These are phyloP conservation scores for Babesia divergens DNA, from an alignment of 169 alveolate genomes.

Conservation along the genomic window DNA sequence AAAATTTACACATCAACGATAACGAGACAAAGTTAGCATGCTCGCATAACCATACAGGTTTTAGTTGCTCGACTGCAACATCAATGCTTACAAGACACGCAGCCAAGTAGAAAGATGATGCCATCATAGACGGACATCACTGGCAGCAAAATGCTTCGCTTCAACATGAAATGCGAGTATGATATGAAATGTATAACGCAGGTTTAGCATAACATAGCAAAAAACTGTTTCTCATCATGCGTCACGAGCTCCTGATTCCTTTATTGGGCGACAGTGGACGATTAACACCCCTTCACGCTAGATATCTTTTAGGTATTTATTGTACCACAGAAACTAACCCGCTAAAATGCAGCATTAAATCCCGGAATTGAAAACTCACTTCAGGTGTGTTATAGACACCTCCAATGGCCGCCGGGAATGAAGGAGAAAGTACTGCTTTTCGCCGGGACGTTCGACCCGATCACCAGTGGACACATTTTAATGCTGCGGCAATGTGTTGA, in stretches of 20 bases:
- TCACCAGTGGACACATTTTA: constrained; percentile 51
- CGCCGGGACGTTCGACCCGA: constrained; percentile 66
- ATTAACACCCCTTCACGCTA: neutral
- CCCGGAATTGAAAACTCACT: neutral
- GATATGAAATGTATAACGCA: neutral
- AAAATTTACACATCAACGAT: too few relatives aligned
- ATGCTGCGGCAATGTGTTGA: constrained; percentile 45
- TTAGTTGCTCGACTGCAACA: too few relatives aligned
- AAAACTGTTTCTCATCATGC: neutral
- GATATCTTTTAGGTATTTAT: neutral
- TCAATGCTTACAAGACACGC: too few relatives aligned
- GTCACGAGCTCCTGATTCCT: neutral
- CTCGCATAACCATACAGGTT: too few relatives aligned
- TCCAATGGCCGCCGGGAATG: neutral
- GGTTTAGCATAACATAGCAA: neutral
- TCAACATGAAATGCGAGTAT: neutral
- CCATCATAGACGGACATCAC: too few relatives aligned
- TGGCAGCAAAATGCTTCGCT: neutral
- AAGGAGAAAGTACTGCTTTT: constrained; percentile 37
- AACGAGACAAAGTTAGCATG: too few relatives aligned
- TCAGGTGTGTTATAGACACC: neutral
- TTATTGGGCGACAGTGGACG: neutral
- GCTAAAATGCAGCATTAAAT: neutral
- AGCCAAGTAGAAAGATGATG: too few relatives aligned
- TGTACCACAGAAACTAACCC: neutral